Percentiles rank a stretch among this genome's conserved stretches.
These are phyloP conservation scores for Alternaria brassicicola DNA, from an alignment of 2,329 filamentous ascomycete genomes.

Conservation along the genomic window DNA sequence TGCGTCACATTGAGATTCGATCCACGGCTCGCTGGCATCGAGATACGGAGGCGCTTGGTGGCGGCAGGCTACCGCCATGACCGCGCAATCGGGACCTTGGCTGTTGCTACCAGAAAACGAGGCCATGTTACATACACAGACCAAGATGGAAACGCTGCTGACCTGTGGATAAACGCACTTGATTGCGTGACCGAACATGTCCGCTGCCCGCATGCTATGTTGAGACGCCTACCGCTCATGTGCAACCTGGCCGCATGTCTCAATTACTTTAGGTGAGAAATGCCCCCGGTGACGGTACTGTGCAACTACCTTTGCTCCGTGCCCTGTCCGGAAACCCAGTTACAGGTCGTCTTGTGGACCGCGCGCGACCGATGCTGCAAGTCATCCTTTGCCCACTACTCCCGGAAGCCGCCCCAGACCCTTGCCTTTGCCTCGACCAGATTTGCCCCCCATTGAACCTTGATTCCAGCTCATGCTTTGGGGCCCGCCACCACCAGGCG, in stretches of 20 bases:
- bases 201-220: constrained; percentile 35
- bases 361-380: constrained; percentile 43
- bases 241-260: constrained; percentile 44
- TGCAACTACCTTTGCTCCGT: constrained; percentile 39
- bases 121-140: constrained; percentile 46
- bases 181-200: constrained; percentile 43
- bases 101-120: constrained; percentile 42
- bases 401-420: constrained; percentile 46
- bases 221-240: constrained; percentile 37
- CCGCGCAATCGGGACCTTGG: constrained; percentile 40
- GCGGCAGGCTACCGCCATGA: constrained; percentile 31
- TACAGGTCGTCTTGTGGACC: constrained; percentile 41
- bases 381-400: constrained; percentile 49
- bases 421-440: constrained; percentile 47
- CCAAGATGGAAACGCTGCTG: constrained; percentile 25
- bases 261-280: constrained; percentile 39
- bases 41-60: constrained; percentile 24
- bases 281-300: constrained; percentile 42
- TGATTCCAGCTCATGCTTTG: constrained; percentile 38
- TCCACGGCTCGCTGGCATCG: constrained; percentile 27
- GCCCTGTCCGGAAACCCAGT: constrained; percentile 37
- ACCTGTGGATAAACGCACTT: constrained; percentile 25
- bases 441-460: constrained; percentile 38
- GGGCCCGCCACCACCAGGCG: constrained; percentile 35
- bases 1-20: constrained; percentile 26